Base-by-base conservation (phyloP, 1,284 basidiomycete genomes). In the Marasmius oreades region DNA sequence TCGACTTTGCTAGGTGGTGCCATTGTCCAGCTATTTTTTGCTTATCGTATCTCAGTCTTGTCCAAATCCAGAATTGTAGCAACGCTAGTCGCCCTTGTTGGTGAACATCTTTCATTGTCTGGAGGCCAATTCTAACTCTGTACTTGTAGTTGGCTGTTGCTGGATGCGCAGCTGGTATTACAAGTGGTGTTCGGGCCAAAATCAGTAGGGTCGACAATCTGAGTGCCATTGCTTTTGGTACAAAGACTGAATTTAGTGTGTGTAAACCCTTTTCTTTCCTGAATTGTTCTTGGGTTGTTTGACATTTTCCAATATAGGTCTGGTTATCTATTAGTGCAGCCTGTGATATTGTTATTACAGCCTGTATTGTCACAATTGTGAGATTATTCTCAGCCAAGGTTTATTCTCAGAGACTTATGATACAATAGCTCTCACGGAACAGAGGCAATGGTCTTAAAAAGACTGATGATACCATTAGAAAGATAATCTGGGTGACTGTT, bases 1-100 rank as follows among this genome's bases (percentile, higher is more conserved):
- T 5, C 5, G 20, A 18, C 7, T 16, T 42, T 16, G 7, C 18
- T 11, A 39, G 43, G 3, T 22, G 18, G 18, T 8, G 23, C 4
- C 36, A 16, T 59, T 42, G 36, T 47, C 22, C 34, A 51, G 50
- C 44, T 24, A 10, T 67, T 61, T 22, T 66, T 66, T 56, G 64
- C 65, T 11, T 62, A 63, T 36, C 64, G 65, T 8, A 62, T 67
- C 18, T 55, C 62, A 18, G 54, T 62, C 10, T 58, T 67, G 8
- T 67, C 63, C 1, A 58, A 59, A 52, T 61, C 55, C 26, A 61
- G 53, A 46, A n/a, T 44, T 7, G 18, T 66, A 51, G 62, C 18
- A 10, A 12, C 5, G 2, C 20, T 16, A n/a, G 46, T 44, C 22
- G 16, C 46, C 46, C 44, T n/a, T 28, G 57, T 43, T 53, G 36